These are phyloP conservation scores for Quercus berberidifolia DNA, from an alignment of 306 rosid genomes.

Conservation along the genomic window DNA sequence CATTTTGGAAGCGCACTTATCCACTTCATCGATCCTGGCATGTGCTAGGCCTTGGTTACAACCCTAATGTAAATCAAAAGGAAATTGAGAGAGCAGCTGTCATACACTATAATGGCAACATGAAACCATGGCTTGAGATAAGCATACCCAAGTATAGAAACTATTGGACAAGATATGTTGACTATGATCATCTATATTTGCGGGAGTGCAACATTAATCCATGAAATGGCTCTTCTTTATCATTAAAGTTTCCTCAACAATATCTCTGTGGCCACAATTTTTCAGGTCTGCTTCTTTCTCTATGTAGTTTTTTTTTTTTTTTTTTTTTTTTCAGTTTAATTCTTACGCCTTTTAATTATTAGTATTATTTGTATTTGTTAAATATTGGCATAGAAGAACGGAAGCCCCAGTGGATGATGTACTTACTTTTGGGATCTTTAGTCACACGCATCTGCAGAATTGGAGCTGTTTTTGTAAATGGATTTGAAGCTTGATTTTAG, in stretches of 20 bases:
- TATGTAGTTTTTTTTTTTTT: conserved; percentile 33
- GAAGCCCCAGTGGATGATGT: conserved; percentile 9
- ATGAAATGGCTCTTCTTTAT: conserved; percentile 27
- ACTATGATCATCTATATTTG: conserved; percentile 61
- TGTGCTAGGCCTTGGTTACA: conserved; percentile 84
- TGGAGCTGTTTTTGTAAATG: conserved; percentile 43
- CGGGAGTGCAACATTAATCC: conserved; percentile 92
- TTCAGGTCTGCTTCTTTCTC: conserved; percentile 39
- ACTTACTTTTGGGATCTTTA: neutral
- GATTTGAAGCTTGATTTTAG: conserved; percentile 28
- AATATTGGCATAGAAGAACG: conserved; percentile 24
- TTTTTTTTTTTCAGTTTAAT: conserved; percentile 27
- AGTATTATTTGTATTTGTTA: conserved; percentile 14
- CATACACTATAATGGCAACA: conserved; percentile 84
- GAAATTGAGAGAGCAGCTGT: conserved; percentile 83
- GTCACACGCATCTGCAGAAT: conserved; percentile 8
- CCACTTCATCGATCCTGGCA: conserved; percentile 79
- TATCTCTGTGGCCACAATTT: conserved; percentile 26
- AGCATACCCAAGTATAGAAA: conserved; percentile 76
- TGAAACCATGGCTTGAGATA: conserved; percentile 98
- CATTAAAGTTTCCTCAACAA: conserved; percentile 24
- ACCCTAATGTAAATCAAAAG: conserved; percentile 55
- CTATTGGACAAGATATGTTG: conserved; percentile 73
- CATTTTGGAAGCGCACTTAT: conserved; percentile 85
- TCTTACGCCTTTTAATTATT: conserved; percentile 22